Conservation (phyloP, 1,284 basidiomycete species). For the Bondarzewia mesenterica region DNA sequence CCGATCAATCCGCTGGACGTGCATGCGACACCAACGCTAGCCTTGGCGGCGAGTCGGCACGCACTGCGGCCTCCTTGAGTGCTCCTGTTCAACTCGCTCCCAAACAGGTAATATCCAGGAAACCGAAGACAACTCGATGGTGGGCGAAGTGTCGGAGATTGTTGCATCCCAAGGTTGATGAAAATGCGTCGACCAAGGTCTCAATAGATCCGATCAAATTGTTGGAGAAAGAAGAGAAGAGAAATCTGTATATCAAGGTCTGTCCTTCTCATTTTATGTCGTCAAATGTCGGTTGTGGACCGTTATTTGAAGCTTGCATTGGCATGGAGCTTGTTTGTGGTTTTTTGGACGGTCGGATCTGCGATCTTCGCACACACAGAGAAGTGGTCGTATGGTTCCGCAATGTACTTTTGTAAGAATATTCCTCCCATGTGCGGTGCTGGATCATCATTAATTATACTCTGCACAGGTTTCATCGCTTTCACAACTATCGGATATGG, state of each 20-base stretch:
- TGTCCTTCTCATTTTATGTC: slow-evolving; percentile 1
- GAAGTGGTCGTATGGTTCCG: slow-evolving; percentile 38
- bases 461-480: slow-evolving; percentile 33
- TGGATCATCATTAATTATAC: slow-evolving; percentile 13
- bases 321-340: slow-evolving; percentile 40
- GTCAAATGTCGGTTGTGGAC: background rate
- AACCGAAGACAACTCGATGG: no score
- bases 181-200: background rate
- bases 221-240: slow-evolving; percentile 9
- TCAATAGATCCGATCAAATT: background rate
- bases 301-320: slow-evolving; percentile 25
- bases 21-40: no score
- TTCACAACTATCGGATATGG: slow-evolving; percentile 71
- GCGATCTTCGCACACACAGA: slow-evolving; percentile 49
- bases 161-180: background rate
- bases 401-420: slow-evolving; percentile 66
- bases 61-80: slow-evolving; percentile 4
- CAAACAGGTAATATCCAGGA: no score
- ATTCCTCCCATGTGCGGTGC: slow-evolving; percentile 5
- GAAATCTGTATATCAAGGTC: slow-evolving; percentile 31
- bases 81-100: slow-evolving; percentile 14
- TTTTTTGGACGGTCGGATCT: slow-evolving; percentile 55
- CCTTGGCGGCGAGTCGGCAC: background rate
- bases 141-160: no score
- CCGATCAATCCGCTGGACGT: no score